A percentile compares a stretch with the other conserved stretches of the same genome.
Evolutionary conservation across 768 basidiomycete genomes (phyloP).

Genomic region (Lanmaoa pseudosensibilis): DNA sequence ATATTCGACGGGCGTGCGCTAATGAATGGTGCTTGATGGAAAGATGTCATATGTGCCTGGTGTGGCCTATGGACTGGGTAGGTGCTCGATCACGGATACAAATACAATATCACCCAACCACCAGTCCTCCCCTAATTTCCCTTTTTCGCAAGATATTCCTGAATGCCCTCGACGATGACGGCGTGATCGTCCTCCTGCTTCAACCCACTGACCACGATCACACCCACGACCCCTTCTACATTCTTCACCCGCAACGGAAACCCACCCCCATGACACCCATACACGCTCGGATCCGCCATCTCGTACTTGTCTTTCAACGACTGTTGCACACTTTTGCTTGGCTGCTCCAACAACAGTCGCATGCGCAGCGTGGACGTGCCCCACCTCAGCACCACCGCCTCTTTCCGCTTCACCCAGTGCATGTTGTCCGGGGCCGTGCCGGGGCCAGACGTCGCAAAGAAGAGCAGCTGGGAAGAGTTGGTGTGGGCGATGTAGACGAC

Average conservation of each 20-base stretch:
- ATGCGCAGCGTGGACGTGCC: constrained; percentile 29
- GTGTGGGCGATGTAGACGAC: constrained; percentile 33
- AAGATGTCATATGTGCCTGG: background rate
- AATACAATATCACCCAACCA: no score
- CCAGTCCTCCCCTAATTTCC: no score
- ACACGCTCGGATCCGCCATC: constrained; percentile 29
- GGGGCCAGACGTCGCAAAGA: constrained; percentile 28
- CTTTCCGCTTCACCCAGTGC: constrained; percentile 37
- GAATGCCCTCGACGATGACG: constrained; percentile 32
- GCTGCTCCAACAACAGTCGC: constrained; percentile 12
- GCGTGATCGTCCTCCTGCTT: constrained; percentile 32
- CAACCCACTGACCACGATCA: constrained; percentile 38
- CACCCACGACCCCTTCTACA: constrained; percentile 35
- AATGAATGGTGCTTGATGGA: background rate
- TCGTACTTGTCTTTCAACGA: constrained; percentile 20
- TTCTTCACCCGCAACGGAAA: constrained; percentile 35
- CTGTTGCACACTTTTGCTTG: constrained; percentile 2
- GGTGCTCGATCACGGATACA: no score
- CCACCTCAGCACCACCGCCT: constrained; percentile 34
- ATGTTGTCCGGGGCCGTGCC: constrained; percentile 35
- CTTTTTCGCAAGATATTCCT: constrained; percentile 24
- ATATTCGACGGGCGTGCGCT: background rate
- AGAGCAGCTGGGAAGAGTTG: constrained; percentile 31
- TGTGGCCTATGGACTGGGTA: background rate
- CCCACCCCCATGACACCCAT: constrained; percentile 35